A percentile compares a stretch with the other conserved stretches of the same genome.
phyloP scores from a whole-genome alignment of 2,329 filamentous ascomycete genomes.

The Gnomoniopsis sp. region DNA sequence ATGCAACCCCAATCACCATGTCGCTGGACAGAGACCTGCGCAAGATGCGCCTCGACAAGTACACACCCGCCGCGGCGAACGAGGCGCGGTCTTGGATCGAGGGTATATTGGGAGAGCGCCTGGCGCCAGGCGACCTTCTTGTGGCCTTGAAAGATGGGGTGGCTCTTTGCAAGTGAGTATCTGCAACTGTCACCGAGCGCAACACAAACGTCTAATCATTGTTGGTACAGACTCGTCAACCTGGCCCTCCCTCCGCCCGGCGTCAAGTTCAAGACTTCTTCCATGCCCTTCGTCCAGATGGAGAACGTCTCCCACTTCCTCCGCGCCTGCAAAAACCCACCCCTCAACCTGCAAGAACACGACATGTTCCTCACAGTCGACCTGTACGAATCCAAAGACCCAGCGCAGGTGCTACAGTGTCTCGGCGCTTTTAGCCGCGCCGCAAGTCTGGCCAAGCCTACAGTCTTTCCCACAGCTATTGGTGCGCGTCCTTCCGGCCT shows the following conservation, averaged over 20 bases:
- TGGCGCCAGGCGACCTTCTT: slow-evolving; percentile 73
- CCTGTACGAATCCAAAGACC: slow-evolving; percentile 92
- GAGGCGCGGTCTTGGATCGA: slow-evolving; percentile 88
- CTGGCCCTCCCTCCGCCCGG: slow-evolving; percentile 71
- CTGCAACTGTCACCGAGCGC: neutral
- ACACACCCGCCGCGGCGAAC: slow-evolving; percentile 84
- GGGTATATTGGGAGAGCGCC: slow-evolving; percentile 67
- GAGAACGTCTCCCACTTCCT: slow-evolving; percentile 98
- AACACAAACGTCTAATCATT: neutral
- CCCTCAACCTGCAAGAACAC: slow-evolving; percentile 84
- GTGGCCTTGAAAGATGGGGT: slow-evolving; percentile 87
- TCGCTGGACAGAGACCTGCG: slow-evolving; percentile 95
- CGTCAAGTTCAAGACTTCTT: slow-evolving; percentile 84
- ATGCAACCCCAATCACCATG: slow-evolving; percentile 33
- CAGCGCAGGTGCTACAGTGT: slow-evolving; percentile 92
- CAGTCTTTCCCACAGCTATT: slow-evolving; percentile 70
- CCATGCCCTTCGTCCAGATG: slow-evolving; percentile 99
- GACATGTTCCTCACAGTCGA: slow-evolving; percentile 97
- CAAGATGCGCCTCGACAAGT: slow-evolving; percentile 86
- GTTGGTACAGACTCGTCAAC: slow-evolving; percentile 67
- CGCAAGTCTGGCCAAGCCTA: slow-evolving; percentile 71
- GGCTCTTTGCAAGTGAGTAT: slow-evolving; percentile 79
- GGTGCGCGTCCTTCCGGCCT: slow-evolving; percentile 64
- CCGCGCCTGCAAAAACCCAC: slow-evolving; percentile 77
- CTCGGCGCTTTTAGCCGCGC: slow-evolving; percentile 86